Evolutionary conservation across 2,329 filamentous ascomycete genomes (phyloP), one percentile per base, ranked within the genome.

Genomic region (Hypomyces rosellus): DNA sequence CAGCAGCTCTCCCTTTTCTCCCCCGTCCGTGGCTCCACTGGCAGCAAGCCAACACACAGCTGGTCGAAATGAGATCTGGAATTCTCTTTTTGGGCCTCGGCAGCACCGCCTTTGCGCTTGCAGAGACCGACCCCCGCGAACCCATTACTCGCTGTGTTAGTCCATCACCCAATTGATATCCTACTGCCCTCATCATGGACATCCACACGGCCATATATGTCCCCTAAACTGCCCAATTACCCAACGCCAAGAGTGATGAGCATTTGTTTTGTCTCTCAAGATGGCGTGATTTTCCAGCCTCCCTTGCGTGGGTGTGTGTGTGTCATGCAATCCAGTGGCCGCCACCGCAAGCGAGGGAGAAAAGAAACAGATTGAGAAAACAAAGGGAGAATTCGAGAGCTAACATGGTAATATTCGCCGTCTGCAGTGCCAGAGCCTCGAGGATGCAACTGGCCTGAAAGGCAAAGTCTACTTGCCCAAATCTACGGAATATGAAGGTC

Each of bases 401-500:
- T 42, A 20, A 42, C 39, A 22, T 42, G 18, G 13, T 12, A 22
- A 20, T 18, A 15, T 42, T 22, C 5, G 13, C 8, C 9, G n/a
- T 34, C 25, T 11, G 25, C 6, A 45, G 42, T 45, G 42, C 22
- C 18, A 45, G 11, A 18, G 30, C 16, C 42, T 45, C 16, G 42
- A 25, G 30, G 9, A 45, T 11, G 50, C 20, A n/a, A 5, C 54
- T 3, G 56, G 59, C 3, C 57, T 68, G 6, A 50, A 53, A 6
- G 61, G 60, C 37, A 63, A 66, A 51, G 60, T 67, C 37, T 59
- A 65, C 51, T 57, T 58, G 5, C 63, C 63, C 6, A 52, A 60
- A 16, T 60, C 59, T 3, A 48, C 49, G 15, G 56, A 56, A 14
- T 69, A 67, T 44, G 46, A 54, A 25, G 59, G 59, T 8, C 63